Evolutionary conservation across 148 eudicot species (phyloP).

Genomic region (Arctostaphylos glauca): DNA sequence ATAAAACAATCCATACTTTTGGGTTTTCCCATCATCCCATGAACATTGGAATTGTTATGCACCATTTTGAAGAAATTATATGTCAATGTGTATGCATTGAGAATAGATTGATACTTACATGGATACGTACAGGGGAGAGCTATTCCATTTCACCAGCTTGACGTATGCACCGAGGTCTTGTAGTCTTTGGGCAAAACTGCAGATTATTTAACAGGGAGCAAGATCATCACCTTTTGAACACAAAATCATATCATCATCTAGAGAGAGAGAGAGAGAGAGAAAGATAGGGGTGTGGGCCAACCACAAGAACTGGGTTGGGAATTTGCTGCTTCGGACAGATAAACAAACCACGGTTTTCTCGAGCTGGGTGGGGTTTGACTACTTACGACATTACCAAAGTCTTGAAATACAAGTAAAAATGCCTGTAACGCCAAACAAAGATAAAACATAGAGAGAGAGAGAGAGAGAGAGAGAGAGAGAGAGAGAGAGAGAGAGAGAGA

Average conservation of each 20-base stretch:
- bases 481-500: too few species aligned
- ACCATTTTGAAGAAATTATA: too few species aligned
- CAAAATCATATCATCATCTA: slow-evolving; percentile 75
- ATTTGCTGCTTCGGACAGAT: slow-evolving; percentile 17
- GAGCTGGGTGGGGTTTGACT: slow-evolving; percentile 23
- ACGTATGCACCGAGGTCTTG: slow-evolving; percentile 78
- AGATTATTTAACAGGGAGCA: too few species aligned
- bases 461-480: too few species aligned
- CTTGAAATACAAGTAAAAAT: slow-evolving; percentile 29
- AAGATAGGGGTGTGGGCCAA: too few species aligned
- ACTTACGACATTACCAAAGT: slow-evolving; percentile 27
- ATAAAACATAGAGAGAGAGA: too few species aligned
- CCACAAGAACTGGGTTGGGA: slow-evolving; percentile 3
- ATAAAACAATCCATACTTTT: too few species aligned
- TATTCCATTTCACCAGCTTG: slow-evolving; percentile 76
- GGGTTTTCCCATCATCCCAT: too few species aligned
- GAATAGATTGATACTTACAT: too few species aligned
- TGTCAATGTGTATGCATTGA: too few species aligned
- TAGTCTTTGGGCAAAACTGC: slow-evolving; percentile 62
- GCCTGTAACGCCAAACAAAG: slow-evolving; percentile 15
- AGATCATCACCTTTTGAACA: slow-evolving; percentile 91
- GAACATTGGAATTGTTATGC: too few species aligned
- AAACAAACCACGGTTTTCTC: slow-evolving; percentile 22
- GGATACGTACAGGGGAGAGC: slow-evolving; percentile 89
- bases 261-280: too few species aligned